Conservation (phyloP, 2,329 filamentous ascomycete genomes). For the Aspergillus brasiliensis region DNA sequence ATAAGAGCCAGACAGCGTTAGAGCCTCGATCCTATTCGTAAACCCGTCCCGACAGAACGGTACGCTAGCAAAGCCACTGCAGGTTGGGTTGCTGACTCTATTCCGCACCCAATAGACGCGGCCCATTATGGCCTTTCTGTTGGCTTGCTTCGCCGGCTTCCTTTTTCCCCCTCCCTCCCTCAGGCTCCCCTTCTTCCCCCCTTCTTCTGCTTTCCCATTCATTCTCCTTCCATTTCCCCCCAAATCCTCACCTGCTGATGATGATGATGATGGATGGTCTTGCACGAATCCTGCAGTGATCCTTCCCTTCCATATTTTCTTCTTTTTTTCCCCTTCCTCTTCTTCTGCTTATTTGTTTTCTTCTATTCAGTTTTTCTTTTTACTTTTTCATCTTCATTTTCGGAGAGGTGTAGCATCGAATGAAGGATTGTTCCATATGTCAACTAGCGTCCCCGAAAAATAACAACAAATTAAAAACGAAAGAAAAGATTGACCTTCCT, state of each 20-base stretch:
- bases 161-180: constrained; percentile 8
- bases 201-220: not conserved
- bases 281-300: not conserved
- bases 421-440: constrained; percentile 1
- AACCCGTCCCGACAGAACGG: constrained; percentile 25
- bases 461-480: too few species aligned
- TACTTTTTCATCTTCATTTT: not conserved
- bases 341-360: not conserved
- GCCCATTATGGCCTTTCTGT: constrained; percentile 13
- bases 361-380: not conserved
- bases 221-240: not conserved
- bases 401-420: not conserved
- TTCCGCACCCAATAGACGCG: constrained; percentile 24
- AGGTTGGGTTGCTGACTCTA: constrained; percentile 21
- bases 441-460: not conserved
- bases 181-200: not conserved
- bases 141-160: constrained; percentile 17
- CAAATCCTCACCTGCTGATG: not conserved
- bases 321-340: not conserved
- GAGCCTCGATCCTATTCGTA: constrained; percentile 23
- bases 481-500: constrained; percentile 4
- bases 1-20: constrained; percentile 19
- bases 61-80: constrained; percentile 24
- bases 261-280: not conserved
- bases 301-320: not conserved